Percentiles rank a stretch among this genome's conserved stretches.
Conservation (phyloP, 495 filamentous ascomycete species). For the Tuber aestivum region DNA sequence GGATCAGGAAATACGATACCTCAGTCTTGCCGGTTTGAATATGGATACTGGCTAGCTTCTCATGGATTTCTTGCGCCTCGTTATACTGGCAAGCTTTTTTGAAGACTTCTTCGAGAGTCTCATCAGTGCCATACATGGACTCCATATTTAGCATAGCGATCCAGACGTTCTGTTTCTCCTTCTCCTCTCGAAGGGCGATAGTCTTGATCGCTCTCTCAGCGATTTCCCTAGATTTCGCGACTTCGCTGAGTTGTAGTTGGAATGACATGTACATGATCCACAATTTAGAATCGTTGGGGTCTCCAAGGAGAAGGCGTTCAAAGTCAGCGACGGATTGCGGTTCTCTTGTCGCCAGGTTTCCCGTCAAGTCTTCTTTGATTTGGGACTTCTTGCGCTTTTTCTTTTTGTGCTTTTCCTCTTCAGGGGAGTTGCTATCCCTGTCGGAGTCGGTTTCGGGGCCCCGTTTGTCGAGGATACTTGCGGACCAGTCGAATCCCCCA, state of each 20-base stretch:
- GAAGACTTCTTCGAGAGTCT: slow-evolving; percentile 79
- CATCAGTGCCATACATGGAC: slow-evolving; percentile 79
- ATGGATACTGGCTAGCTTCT: slow-evolving; percentile 85
- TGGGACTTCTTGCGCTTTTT: slow-evolving; percentile 73
- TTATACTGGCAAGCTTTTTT: slow-evolving; percentile 91
- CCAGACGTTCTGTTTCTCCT: slow-evolving; percentile 92
- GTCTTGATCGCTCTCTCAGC: slow-evolving; percentile 82
- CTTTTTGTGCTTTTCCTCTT: slow-evolving; percentile 51
- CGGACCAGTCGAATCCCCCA: slow-evolving; percentile 84
- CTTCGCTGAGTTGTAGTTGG: slow-evolving; percentile 83
- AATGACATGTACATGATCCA: slow-evolving; percentile 98
- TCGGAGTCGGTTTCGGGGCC: slow-evolving; percentile 48
- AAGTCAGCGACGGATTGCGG: slow-evolving; percentile 86
- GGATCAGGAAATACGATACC: slow-evolving; percentile 43
- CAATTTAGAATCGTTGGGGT: slow-evolving; percentile 78
- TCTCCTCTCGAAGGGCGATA: slow-evolving; percentile 78
- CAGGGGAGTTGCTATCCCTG: slow-evolving; percentile 51
- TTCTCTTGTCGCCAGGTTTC: slow-evolving; percentile 79
- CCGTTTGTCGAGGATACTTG: slow-evolving; percentile 51
- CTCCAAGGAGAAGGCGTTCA: slow-evolving; percentile 84
- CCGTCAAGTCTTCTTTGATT: slow-evolving; percentile 80
- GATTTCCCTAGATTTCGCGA: slow-evolving; percentile 75
- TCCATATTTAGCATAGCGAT: slow-evolving; percentile 89
- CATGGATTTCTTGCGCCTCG: slow-evolving; percentile 81
- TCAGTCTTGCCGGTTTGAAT: slow-evolving; percentile 79